These are phyloP conservation scores for Coccomyxa subellipsoidea DNA, from an alignment of 163 green algal genomes.

Conservation along the genomic window DNA sequence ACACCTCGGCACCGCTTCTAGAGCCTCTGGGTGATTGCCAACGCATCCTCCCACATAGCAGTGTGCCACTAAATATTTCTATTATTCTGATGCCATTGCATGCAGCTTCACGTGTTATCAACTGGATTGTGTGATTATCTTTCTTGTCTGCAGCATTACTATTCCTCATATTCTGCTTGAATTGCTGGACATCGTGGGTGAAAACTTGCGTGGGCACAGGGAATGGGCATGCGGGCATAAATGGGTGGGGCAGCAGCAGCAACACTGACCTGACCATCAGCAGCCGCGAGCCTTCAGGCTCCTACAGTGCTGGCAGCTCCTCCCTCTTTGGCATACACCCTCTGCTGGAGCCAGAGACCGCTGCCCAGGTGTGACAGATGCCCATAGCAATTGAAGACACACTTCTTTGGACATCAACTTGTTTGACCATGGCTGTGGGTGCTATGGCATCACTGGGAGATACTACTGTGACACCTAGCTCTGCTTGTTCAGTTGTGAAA, in stretches of 20 bases:
- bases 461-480: too few species aligned
- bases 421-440: too few species aligned
- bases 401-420: too few species aligned
- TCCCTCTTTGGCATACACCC: not conserved
- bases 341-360: not conserved
- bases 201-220: not conserved
- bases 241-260: slow-evolving; percentile 4
- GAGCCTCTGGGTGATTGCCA: not conserved
- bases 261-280: not conserved
- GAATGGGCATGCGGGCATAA: not conserved
- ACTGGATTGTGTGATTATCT: too few species aligned
- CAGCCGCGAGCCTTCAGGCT: not conserved
- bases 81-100: too few species aligned
- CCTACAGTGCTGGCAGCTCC: not conserved
- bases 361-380: not conserved
- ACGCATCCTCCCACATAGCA: not conserved
- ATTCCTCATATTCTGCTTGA: not conserved
- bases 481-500: too few species aligned
- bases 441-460: too few species aligned
- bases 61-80: too few species aligned
- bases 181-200: not conserved
- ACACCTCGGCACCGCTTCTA: not conserved
- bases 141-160: too few species aligned
- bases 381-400: too few species aligned
- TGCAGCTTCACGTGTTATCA: too few species aligned